Percentiles rank a stretch among this genome's conserved stretches.
Conservation (phyloP, 805 yeast species). For the Metschnikowia borealis region DNA sequence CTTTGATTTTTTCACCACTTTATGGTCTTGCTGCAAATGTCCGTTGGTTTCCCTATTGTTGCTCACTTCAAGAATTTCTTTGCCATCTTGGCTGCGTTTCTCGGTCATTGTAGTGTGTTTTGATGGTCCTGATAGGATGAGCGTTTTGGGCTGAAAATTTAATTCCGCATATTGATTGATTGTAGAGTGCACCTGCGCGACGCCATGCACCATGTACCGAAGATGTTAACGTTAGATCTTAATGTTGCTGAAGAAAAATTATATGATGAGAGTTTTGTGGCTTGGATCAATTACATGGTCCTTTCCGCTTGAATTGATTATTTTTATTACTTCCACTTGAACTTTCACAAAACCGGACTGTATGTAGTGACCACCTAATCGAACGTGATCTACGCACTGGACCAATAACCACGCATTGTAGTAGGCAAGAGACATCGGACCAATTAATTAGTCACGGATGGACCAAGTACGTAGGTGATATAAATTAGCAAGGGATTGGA, state of each 20-base stretch:
- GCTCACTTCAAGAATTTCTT: neutral
- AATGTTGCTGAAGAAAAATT: neutral
- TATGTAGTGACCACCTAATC: neutral
- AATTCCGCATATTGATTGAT: conserved; percentile 1
- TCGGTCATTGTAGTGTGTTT: conserved; percentile 1
- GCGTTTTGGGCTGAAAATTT: neutral
- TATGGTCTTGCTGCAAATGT: neutral
- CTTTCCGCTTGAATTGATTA: neutral
- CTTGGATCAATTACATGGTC: neutral
- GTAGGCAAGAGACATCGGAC: too few species aligned
- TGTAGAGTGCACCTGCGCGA: conserved; percentile 1
- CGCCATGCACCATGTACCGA: neutral
- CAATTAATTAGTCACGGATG: too few species aligned
- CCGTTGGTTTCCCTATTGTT: neutral
- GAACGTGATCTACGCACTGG: conserved; percentile 1
- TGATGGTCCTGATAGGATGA: neutral
- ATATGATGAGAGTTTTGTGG: neutral
- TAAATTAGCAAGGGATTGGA: neutral
- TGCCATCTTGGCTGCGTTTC: neutral
- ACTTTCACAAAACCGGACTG: neutral
- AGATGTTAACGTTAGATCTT: neutral
- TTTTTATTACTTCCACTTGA: neutral
- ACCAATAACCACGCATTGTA: neutral
- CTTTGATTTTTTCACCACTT: conserved; percentile 19
- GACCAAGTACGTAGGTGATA: too few species aligned